Conservation (phyloP, 495 filamentous ascomycete genomes). For the Rostrohypoxylon terebratum region DNA sequence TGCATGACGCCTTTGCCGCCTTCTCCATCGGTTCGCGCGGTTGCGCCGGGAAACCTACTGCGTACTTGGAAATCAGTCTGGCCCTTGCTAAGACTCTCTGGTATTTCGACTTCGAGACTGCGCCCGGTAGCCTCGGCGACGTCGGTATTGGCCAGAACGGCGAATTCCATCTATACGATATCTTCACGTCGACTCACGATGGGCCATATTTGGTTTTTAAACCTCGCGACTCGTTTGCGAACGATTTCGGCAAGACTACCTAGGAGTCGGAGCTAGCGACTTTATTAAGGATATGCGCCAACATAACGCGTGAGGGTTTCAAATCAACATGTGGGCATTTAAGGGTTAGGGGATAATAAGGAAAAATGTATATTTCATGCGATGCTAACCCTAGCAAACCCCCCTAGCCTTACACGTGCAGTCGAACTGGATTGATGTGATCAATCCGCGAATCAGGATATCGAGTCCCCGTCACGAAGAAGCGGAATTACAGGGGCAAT, state of each 20-base stretch:
- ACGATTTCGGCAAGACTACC: conserved; percentile 2
- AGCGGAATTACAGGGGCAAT: not conserved
- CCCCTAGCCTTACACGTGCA: not conserved
- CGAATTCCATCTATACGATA: conserved; percentile 57
- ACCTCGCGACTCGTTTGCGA: conserved; percentile 17
- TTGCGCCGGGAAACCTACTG: conserved; percentile 61
- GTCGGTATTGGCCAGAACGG: conserved; percentile 29
- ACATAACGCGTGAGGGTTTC: not conserved
- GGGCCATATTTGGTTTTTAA: conserved; percentile 37
- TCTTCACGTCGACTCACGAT: conserved; percentile 31
- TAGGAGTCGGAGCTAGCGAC: not conserved
- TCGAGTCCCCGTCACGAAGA: not conserved
- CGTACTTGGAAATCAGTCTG: conserved; percentile 55
- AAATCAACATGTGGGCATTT: not conserved
- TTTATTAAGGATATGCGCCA: no score
- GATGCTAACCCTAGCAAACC: not conserved
- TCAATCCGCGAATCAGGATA: not conserved
- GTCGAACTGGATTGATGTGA: not conserved
- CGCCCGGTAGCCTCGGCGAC: conserved; percentile 31
- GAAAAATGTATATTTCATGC: not conserved
- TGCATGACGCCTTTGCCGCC: conserved; percentile 54
- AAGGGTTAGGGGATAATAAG: not conserved
- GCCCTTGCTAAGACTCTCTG: conserved; percentile 50
- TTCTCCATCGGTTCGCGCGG: conserved; percentile 57
- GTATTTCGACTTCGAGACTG: conserved; percentile 50